These are phyloP conservation scores for Cladosporium sp. DNA, from an alignment of 2,329 filamentous ascomycete genomes.

Conservation along the genomic window DNA sequence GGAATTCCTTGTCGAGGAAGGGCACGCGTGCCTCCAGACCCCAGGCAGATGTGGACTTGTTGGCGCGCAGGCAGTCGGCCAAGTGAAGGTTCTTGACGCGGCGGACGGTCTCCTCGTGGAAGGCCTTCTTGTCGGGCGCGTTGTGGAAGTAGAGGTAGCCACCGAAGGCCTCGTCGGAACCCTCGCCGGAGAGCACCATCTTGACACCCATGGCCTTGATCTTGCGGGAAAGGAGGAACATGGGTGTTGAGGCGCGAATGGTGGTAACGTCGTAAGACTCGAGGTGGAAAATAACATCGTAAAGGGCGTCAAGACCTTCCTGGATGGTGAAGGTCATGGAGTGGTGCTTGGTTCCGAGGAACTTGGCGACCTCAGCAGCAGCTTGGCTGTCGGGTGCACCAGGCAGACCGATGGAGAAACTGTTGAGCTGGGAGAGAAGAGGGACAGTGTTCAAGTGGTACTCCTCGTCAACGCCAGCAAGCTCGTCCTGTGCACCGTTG, in stretches of 20 bases:
- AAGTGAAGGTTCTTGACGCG: slow-evolving; percentile 96
- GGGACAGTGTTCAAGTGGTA: slow-evolving; percentile 87
- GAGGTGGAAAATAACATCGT: slow-evolving; percentile 96
- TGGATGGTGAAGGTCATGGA: slow-evolving; percentile 98
- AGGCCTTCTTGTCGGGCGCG: slow-evolving; percentile 84
- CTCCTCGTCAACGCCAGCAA: slow-evolving; percentile 93
- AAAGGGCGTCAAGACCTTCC: slow-evolving; percentile 93
- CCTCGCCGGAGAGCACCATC: slow-evolving; percentile 98
- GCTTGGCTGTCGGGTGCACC: slow-evolving; percentile 90
- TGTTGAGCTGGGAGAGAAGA: slow-evolving; percentile 92
- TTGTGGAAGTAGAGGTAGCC: slow-evolving; percentile 99
- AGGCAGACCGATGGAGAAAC: slow-evolving; percentile 95
- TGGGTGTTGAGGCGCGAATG: slow-evolving; percentile 95
- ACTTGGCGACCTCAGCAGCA: slow-evolving; percentile 89
- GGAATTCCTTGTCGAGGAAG: slow-evolving; percentile 96
- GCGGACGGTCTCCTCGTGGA: slow-evolving; percentile 92
- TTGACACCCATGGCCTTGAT: slow-evolving; percentile 99
- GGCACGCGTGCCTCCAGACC: slow-evolving; percentile 96
- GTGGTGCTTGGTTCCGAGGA: slow-evolving; percentile 96
- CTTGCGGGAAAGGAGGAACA: slow-evolving; percentile 97
- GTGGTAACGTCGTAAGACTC: slow-evolving; percentile 98
- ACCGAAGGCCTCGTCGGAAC: slow-evolving; percentile 96
- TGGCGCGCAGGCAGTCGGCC: slow-evolving; percentile 93
- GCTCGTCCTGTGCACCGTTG: slow-evolving; percentile 54
- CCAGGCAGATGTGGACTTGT: slow-evolving; percentile 99